Percentiles rank a stretch among this genome's conserved stretches.
Conservation (phyloP, 768 basidiomycete genomes). For the Lentinus brumalis region DNA sequence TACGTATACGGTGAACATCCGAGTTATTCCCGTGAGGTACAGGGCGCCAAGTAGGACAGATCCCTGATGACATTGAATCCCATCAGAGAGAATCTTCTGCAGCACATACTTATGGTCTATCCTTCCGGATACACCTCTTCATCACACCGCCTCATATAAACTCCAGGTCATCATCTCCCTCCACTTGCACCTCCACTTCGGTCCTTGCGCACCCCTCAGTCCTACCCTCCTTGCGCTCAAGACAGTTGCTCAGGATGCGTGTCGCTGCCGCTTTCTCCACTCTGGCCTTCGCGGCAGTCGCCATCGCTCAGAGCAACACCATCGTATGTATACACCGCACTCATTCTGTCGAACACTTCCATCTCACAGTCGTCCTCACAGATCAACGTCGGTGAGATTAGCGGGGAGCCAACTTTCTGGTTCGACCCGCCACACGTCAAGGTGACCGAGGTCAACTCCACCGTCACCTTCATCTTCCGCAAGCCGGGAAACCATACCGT, state of each 20-base stretch:
- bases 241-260: slow-evolving; percentile 16
- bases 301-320: slow-evolving; percentile 23
- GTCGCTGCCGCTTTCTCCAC: slow-evolving; percentile 16
- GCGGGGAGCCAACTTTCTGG: slow-evolving; percentile 37
- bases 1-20: too few species aligned
- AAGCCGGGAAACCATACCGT: slow-evolving; percentile 56
- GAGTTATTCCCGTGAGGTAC: too few species aligned
- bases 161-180: not conserved
- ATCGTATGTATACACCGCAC: slow-evolving; percentile 4
- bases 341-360: not conserved
- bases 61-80: too few species aligned
- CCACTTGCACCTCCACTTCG: not conserved
- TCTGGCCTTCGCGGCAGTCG: slow-evolving; percentile 22
- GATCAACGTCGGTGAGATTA: slow-evolving; percentile 43
- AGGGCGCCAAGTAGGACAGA: too few species aligned
- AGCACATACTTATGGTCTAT: too few species aligned
- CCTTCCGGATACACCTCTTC: not conserved
- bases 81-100: too few species aligned
- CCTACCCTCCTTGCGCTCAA: not conserved
- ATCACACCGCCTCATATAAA: not conserved
- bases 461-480: slow-evolving; percentile 55
- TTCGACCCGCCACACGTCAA: slow-evolving; percentile 47
- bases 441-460: slow-evolving; percentile 42
- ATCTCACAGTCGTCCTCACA: slow-evolving; percentile 7
- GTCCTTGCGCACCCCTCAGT: slow-evolving; percentile 2